Base-by-base conservation (phyloP, 805 yeast species). In the Wickerhamiella occidentalis region DNA sequence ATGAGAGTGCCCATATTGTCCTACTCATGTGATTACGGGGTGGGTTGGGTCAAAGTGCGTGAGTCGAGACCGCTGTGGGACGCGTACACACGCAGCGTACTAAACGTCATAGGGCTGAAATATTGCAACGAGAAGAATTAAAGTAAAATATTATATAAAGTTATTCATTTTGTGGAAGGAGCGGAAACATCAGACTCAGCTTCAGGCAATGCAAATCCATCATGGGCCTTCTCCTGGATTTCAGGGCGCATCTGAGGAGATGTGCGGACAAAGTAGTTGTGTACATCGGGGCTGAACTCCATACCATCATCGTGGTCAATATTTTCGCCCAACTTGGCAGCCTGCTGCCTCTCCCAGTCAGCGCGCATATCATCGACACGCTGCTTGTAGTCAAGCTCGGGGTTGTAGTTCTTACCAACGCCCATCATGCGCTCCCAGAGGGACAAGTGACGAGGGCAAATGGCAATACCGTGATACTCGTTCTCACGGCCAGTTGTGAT, bases 1-100 rank as follows among this genome's bases (percentile, higher is more conserved):
- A 87, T 15, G 82, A 67, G 13, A 76, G 55, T 45, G 74, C 68
- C 38, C 68, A 60, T 2, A 54, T 50, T 23, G 55, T 36, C 29
- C 37, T 42, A 19, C 41, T 33, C 52, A 42, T 51, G 38, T 19
- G 35, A 41, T 29, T 29, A 29, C 33, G 33, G 45, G 22, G 29
- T 9, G 23, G 19, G 38, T 5, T 15, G 11, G 21, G 21, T 33
- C 8, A 23, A 8, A 23, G 26, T 5, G 26, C n/a, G n/a, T n/a
- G n/a, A n/a, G n/a, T n/a, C n/a, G n/a, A n/a, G n/a, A n/a, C n/a
- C n/a, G n/a, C n/a, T n/a, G n/a, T n/a, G n/a, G n/a, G n/a, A n/a
- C n/a, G n/a, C n/a, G n/a, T n/a, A n/a, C n/a, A n/a, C n/a, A n/a
- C n/a, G n/a, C n/a, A n/a, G n/a, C n/a, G n/a, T n/a, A n/a, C n/a